Conservation (phyloP, 495 filamentous ascomycete species). For the Parachaetomium inaequale region DNA sequence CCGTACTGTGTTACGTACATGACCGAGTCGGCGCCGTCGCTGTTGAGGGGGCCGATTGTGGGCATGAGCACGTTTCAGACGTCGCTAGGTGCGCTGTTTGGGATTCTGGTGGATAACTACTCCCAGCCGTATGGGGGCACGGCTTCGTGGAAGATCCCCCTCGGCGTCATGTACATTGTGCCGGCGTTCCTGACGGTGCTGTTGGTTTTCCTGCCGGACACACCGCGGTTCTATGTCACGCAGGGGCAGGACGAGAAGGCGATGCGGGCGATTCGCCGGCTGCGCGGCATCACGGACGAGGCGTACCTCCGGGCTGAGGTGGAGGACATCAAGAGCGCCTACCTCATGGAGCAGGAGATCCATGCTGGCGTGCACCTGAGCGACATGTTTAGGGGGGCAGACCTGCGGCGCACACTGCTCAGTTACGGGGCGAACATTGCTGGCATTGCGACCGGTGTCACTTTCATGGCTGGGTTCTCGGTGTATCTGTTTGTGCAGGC, state of each 20-base stretch:
- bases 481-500: conserved; percentile 35
- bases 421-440: conserved; percentile 25
- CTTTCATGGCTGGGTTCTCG: conserved; percentile 33
- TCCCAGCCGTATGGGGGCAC: conserved; percentile 39
- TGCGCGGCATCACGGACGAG: conserved; percentile 30
- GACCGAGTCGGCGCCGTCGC: conserved; percentile 37
- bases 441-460: conserved; percentile 30
- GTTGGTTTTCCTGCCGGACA: conserved; percentile 60
- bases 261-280: conserved; percentile 27
- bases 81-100: conserved; percentile 53
- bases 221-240: conserved; percentile 48
- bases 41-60: conserved; percentile 43
- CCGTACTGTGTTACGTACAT: conserved; percentile 48
- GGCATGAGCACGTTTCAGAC: conserved; percentile 50
- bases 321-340: conserved; percentile 30
- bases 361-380: conserved; percentile 24
- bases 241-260: conserved; percentile 34
- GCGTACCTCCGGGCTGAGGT: conserved; percentile 31
- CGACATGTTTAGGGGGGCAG: conserved; percentile 32
- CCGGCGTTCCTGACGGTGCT: conserved; percentile 50
- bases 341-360: conserved; percentile 28
- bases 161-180: conserved; percentile 56
- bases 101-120: conserved; percentile 61
- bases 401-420: conserved; percentile 34
- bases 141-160: conserved; percentile 54